These are phyloP conservation scores for Kuraishia hungarica DNA, from an alignment of 805 yeast species.

Conservation along the genomic window DNA sequence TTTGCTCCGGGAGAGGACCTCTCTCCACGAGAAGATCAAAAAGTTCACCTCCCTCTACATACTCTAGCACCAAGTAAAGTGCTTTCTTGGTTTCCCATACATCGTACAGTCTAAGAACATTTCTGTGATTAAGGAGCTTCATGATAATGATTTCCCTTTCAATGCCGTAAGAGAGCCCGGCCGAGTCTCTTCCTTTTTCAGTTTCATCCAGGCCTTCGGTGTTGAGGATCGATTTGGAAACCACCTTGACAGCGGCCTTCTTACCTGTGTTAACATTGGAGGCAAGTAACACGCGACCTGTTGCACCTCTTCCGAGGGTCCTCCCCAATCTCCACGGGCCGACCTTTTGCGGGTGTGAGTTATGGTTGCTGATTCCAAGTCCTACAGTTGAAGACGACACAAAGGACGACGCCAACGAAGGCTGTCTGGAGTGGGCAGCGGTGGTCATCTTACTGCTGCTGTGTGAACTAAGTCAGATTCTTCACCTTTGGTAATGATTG, in stretches of 20 bases:
- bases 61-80: constrained; percentile 68
- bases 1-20: constrained; percentile 64
- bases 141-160: constrained; percentile 96
- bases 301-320: constrained; percentile 93
- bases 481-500: background rate
- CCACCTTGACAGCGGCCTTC: constrained; percentile 93
- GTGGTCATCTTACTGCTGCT: background rate
- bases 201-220: constrained; percentile 16
- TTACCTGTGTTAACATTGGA: constrained; percentile 78
- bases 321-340: constrained; percentile 98
- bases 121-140: constrained; percentile 91
- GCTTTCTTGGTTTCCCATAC: constrained; percentile 98
- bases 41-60: constrained; percentile 84
- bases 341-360: constrained; percentile 36
- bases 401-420: constrained; percentile 3
- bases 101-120: constrained; percentile 87
- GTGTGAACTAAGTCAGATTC: background rate
- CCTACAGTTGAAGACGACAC: constrained; percentile 5
- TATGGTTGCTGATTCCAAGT: constrained; percentile 1
- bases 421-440: constrained; percentile 3
- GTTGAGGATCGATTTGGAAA: constrained; percentile 72
- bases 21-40: constrained; percentile 65
- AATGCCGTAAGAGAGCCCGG: constrained; percentile 85
- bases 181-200: constrained; percentile 34
- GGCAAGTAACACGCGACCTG: constrained; percentile 91